Conservation (phyloP, 192 early-diverging fungal genomes). For the Rhizoclosmatium globosum region DNA sequence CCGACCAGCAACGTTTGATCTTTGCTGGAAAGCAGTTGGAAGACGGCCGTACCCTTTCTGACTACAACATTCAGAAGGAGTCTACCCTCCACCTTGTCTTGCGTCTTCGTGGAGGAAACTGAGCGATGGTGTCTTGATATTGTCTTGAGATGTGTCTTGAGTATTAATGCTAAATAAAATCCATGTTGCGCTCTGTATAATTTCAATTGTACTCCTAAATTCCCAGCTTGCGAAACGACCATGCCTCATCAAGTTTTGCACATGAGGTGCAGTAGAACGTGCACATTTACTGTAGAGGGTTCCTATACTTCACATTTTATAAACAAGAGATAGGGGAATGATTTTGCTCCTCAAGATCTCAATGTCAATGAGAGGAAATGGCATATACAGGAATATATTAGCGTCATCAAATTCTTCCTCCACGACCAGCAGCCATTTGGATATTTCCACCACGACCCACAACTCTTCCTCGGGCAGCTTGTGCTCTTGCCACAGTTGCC, state of each 20-base stretch:
- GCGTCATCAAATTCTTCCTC: slow-evolving; percentile 31
- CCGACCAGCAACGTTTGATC: slow-evolving; percentile 82
- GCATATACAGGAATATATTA: no score
- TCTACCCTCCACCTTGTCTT: slow-evolving; percentile 75
- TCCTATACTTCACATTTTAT: no score
- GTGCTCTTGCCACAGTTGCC: slow-evolving; percentile 84
- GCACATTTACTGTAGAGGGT: no score
- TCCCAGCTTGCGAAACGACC: no score
- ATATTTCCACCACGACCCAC: slow-evolving; percentile 30
- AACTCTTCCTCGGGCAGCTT: slow-evolving; percentile 54
- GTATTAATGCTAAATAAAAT: slow-evolving; percentile 42
- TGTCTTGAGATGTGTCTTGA: background rate
- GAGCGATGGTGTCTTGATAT: background rate
- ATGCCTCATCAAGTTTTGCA: no score
- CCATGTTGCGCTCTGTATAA: slow-evolving; percentile 61
- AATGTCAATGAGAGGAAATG: no score
- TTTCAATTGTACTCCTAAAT: no score
- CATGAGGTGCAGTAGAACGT: no score
- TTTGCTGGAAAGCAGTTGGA: slow-evolving; percentile 85
- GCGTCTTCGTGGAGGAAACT: slow-evolving; percentile 62
- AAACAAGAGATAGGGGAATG: no score
- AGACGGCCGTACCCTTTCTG: slow-evolving; percentile 75
- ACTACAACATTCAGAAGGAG: slow-evolving; percentile 81
- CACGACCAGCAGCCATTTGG: slow-evolving; percentile 29
- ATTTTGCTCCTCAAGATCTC: no score